Evolutionary conservation across 805 yeast genomes (phyloP).

Genomic region (Candida maesae): DNA sequence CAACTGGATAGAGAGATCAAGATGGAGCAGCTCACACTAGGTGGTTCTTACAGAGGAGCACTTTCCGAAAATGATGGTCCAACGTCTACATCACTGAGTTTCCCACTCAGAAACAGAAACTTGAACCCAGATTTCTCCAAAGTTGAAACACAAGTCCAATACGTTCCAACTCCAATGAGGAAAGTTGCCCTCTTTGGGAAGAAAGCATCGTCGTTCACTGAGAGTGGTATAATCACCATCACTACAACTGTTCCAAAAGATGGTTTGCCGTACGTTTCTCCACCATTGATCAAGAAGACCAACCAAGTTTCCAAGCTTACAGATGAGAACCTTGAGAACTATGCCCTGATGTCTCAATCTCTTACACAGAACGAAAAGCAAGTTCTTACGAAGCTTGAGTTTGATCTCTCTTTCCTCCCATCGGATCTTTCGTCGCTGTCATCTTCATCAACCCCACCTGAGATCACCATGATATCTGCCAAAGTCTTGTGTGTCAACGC

Average conservation of each 20-base stretch:
- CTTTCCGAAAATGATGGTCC: background rate
- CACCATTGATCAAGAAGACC: conserved; percentile 34
- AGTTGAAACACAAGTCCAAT: conserved; percentile 13
- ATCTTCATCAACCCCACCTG: conserved; percentile 27
- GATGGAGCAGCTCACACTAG: conserved; percentile 14
- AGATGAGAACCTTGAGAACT: conserved; percentile 33
- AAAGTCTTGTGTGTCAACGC: conserved; percentile 33
- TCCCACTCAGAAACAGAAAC: conserved; percentile 23
- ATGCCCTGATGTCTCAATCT: conserved; percentile 26
- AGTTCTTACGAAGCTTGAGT: conserved; percentile 25
- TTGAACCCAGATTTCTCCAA: conserved; percentile 20
- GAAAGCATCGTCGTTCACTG: background rate
- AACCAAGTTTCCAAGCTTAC: conserved; percentile 33
- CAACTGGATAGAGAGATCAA: conserved; percentile 18
- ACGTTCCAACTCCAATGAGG: conserved; percentile 1
- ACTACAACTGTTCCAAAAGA: conserved; percentile 31
- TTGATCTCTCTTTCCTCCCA: conserved; percentile 29
- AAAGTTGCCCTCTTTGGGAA: conserved; percentile 3
- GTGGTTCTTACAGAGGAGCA: background rate
- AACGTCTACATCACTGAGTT: conserved; percentile 3
- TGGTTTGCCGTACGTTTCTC: conserved; percentile 36
- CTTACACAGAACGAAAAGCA: conserved; percentile 30
- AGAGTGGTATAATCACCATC: conserved; percentile 31
- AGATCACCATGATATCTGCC: conserved; percentile 27
- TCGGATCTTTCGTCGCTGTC: conserved; percentile 18